A percentile compares a stretch with the other conserved stretches of the same genome.
Conservation (phyloP, 1,139 yeast genomes). For the Pichia norvegensis region DNA sequence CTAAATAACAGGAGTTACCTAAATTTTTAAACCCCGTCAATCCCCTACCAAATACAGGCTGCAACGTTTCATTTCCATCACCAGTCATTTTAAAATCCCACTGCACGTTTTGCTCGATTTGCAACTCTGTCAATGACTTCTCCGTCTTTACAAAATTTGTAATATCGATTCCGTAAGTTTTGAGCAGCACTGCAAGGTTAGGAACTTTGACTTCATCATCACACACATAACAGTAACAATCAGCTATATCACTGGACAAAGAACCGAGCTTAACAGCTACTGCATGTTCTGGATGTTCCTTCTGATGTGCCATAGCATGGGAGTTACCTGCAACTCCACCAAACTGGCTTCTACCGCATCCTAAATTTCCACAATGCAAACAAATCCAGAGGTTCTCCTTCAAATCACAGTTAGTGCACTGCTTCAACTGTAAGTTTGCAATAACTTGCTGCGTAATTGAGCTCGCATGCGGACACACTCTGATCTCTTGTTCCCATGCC, state of each 20-base stretch:
- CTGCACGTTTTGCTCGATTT: constrained; percentile 82
- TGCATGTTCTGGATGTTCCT: constrained; percentile 48
- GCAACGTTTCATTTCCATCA: constrained; percentile 56
- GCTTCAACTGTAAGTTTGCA: constrained; percentile 32
- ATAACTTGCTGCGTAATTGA: constrained; percentile 37
- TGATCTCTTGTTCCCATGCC: constrained; percentile 87
- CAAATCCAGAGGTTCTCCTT: constrained; percentile 86
- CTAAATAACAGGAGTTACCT: constrained; percentile 89
- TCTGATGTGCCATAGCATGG: constrained; percentile 73
- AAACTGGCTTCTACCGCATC: constrained; percentile 90
- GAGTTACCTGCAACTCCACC: constrained; percentile 91
- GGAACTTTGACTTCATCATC: constrained; percentile 85
- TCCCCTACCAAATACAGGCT: constrained; percentile 60
- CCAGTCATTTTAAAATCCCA: constrained; percentile 88
- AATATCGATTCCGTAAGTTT: constrained; percentile 64
- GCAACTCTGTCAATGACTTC: constrained; percentile 78
- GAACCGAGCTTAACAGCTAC: constrained; percentile 90
- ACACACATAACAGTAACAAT: constrained; percentile 81
- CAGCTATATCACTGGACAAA: constrained; percentile 63
- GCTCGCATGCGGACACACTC: constrained; percentile 69
- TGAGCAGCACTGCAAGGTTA: constrained; percentile 40
- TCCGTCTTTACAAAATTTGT: constrained; percentile 57
- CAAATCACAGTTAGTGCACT: constrained; percentile 63
- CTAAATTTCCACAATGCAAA: constrained; percentile 76
- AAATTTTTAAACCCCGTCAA: constrained; percentile 78